phyloP scores from a whole-genome alignment of 2,329 filamentous ascomycete genomes.

The Aspergillus thermomutatus region DNA sequence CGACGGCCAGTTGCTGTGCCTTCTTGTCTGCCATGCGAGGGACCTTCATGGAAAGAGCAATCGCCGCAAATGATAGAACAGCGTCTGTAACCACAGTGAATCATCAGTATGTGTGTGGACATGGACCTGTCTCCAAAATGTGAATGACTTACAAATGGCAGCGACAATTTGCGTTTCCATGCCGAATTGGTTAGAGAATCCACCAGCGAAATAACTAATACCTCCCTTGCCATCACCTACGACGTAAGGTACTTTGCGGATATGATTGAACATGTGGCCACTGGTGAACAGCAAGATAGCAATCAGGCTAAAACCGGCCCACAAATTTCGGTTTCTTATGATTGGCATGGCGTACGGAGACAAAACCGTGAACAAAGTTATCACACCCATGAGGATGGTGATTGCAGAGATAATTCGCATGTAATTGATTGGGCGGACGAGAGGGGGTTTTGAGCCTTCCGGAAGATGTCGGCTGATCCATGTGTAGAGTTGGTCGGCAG shows the following conservation, averaged over 20 bases:
- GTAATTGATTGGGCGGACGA: slow-evolving; percentile 86
- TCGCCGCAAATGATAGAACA: slow-evolving; percentile 81
- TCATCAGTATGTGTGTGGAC: slow-evolving; percentile 13
- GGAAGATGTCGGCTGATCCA: slow-evolving; percentile 79
- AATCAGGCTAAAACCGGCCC: slow-evolving; percentile 87
- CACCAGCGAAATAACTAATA: slow-evolving; percentile 82
- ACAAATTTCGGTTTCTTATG: slow-evolving; percentile 85
- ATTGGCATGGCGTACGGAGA: slow-evolving; percentile 78
- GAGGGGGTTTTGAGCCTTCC: slow-evolving; percentile 70
- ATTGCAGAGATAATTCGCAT: slow-evolving; percentile 66
- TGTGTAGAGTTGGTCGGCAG: slow-evolving; percentile 71
- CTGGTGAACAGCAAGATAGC: slow-evolving; percentile 88
- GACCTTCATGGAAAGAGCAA: slow-evolving; percentile 86
- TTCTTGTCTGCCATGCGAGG: slow-evolving; percentile 78
- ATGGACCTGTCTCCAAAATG: neutral
- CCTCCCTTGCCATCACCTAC: slow-evolving; percentile 79
- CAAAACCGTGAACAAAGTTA: slow-evolving; percentile 67
- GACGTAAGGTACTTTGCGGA: slow-evolving; percentile 92
- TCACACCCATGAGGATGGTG: slow-evolving; percentile 65
- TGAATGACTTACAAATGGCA: slow-evolving; percentile 72
- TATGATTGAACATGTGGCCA: slow-evolving; percentile 99
- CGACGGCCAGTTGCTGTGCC: slow-evolving; percentile 74
- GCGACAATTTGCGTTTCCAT: slow-evolving; percentile 95
- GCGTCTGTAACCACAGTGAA: slow-evolving; percentile 54
- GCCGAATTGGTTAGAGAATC: slow-evolving; percentile 91